Evolutionary conservation across 495 filamentous ascomycete genomes (phyloP), one percentile per base, ranked within the genome.

Genomic region (Hypomontagnella monticulosa): DNA sequence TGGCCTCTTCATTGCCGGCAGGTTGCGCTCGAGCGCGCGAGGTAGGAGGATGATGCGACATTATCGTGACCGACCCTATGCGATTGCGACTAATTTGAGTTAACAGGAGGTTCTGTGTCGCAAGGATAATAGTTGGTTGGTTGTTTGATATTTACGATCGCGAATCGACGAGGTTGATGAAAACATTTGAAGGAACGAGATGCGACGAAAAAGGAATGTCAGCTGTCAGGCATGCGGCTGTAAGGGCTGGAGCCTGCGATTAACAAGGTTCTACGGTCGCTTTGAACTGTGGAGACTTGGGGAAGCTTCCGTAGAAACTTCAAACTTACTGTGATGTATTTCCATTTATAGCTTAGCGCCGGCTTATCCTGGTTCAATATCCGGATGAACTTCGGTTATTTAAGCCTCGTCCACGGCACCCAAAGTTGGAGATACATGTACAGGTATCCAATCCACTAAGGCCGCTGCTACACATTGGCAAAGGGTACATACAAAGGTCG

Each of bases 1-100:
- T 85, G 3, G 93, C 93, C 81, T 97, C 94, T 78, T 97, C 93
- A 70, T 97, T 91, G 71, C 90, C 91, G 50, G 90, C 83, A 7
- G 90, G 85, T 14, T 86, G 75, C 55, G 88, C 84, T 72, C 92
- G 92, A 48, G 88, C 79, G 70, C 91, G 91, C 67, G 91, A 84
- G 8, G 89, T 91, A 8, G 87, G 78, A 32, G 76, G 60, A 11
- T 70, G 70, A 36, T 72, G 66, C 16, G 71, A 74, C 71, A 74
- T 73, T 7, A 49, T 54, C 16, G 32, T 9, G 36, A 41, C 16
- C 4, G 14, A 11, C 7, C 10, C 16, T 14, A 10, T 37, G 33
- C 33, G 37, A 51, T 46, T 9, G 47, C 40, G 41, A 53, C 32
- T 27, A 10, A 0, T 4, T 7, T 3, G 20, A 19, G 16, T 15